Conservation (phyloP, 2,329 filamentous ascomycete genomes). For the Emergomyces africanus region DNA sequence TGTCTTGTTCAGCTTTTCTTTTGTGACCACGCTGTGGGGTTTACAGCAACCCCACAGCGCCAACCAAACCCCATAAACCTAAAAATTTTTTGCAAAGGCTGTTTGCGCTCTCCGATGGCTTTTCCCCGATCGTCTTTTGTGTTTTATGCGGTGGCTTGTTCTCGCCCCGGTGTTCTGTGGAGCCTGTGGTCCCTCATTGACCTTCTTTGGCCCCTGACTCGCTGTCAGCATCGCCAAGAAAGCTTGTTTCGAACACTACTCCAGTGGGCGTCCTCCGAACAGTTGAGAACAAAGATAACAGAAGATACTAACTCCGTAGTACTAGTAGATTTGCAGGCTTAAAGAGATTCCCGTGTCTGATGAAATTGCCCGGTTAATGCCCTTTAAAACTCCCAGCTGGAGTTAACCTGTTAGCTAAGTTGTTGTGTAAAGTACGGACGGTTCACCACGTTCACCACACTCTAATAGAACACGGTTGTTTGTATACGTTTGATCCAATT, state of each 20-base stretch:
- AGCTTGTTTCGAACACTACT: neutral
- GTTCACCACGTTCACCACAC: too few species aligned
- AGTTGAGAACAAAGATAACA: neutral
- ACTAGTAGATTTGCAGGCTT: too few species aligned
- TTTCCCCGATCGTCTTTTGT: neutral
- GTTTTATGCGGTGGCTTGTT: neutral
- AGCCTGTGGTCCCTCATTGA: neutral
- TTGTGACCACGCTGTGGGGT: neutral
- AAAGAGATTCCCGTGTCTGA: too few species aligned
- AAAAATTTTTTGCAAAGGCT: neutral
- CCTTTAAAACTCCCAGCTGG: too few species aligned
- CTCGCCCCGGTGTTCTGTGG: neutral
- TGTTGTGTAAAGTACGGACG: too few species aligned
- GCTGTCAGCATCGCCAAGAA: neutral
- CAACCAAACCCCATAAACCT: neutral
- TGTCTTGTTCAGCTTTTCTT: too few species aligned
- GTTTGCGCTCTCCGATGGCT: neutral
- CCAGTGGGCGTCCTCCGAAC: neutral
- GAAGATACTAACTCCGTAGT: too few species aligned
- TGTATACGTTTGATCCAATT: too few species aligned
- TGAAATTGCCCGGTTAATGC: too few species aligned
- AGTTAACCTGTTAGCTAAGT: too few species aligned
- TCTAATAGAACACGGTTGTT: too few species aligned
- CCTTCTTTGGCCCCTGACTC: neutral
- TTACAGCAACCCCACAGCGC: neutral